Evolutionary conservation across 805 yeast species (phyloP).

Genomic region (Teunomyces cretensis): DNA sequence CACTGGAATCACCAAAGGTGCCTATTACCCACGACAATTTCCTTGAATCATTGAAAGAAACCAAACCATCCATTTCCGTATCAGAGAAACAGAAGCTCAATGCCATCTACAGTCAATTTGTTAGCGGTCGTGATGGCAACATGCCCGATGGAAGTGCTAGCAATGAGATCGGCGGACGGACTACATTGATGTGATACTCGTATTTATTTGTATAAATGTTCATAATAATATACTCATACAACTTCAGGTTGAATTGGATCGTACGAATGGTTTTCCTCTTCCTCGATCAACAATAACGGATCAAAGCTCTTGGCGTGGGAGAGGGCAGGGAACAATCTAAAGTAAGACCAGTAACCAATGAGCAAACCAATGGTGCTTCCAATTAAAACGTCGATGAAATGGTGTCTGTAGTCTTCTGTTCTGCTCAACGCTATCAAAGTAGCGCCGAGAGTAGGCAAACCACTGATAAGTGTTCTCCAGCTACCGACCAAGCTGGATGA

Average conservation of each 20-base stretch:
- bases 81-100: conserved; percentile 65
- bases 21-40: conserved; percentile 56
- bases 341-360: conserved; percentile 59
- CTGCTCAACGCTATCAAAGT: conserved; percentile 77
- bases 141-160: conserved; percentile 86
- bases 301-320: conserved; percentile 33
- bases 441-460: conserved; percentile 67
- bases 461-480: conserved; percentile 58
- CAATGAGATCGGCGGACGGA: conserved; percentile 79
- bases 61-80: conserved; percentile 85
- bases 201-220: neutral
- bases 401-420: conserved; percentile 92
- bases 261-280: conserved; percentile 8
- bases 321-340: conserved; percentile 50
- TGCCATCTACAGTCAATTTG: conserved; percentile 68
- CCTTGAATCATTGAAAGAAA: conserved; percentile 61
- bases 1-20: conserved; percentile 27
- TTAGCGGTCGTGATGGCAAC: conserved; percentile 76
- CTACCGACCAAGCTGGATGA: conserved; percentile 52
- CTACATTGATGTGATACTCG: conserved; percentile 64
- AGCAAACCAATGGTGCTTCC: conserved; percentile 69
- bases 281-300: conserved; percentile 30
- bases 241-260: neutral
- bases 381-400: conserved; percentile 75
- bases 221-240: neutral